These are phyloP conservation scores for Scutellaria minor DNA, from an alignment of 257 asterid genomes.

Conservation along the genomic window DNA sequence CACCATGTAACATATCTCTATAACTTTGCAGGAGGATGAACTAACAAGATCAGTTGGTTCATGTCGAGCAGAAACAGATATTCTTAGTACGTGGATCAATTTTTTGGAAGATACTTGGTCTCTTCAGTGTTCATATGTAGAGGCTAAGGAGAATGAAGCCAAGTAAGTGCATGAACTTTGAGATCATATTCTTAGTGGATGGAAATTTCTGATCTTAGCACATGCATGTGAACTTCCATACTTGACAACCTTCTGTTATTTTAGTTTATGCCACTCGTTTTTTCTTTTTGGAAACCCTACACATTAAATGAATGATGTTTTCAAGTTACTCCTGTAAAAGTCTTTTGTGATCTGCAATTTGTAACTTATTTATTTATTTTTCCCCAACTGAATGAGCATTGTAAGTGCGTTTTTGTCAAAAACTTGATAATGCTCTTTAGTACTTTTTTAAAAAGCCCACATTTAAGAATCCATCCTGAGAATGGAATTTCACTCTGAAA, in stretches of 20 bases:
- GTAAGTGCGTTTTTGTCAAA: not conserved
- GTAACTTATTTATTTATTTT: not conserved
- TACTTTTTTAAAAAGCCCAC: not conserved
- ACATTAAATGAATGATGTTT: too few relatives aligned
- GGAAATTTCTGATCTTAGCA: constrained; percentile 16
- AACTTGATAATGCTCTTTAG: not conserved
- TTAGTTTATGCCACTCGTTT: constrained; percentile 21
- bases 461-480: not conserved
- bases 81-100: constrained; percentile 81
- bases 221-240: constrained; percentile 26
- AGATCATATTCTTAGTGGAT: constrained; percentile 27
- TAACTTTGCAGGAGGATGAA: constrained; percentile 77
- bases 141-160: constrained; percentile 69
- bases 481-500: constrained; percentile 4
- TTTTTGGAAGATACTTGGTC: constrained; percentile 97
- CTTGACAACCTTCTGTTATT: constrained; percentile 12
- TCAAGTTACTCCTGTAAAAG: not conserved
- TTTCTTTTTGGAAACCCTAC: too few relatives aligned
- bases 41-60: constrained; percentile 68
- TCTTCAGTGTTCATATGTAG: constrained; percentile 75
- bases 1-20: constrained; percentile 23
- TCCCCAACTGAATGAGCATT: not conserved
- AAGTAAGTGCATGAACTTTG: constrained; percentile 50
- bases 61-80: constrained; percentile 71
- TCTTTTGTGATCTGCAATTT: constrained; percentile 2